Evolutionary conservation across 371 early-diverging fungal genomes (phyloP), one percentile per base, ranked within the genome.

Genomic region (Rhizopus delemar): DNA sequence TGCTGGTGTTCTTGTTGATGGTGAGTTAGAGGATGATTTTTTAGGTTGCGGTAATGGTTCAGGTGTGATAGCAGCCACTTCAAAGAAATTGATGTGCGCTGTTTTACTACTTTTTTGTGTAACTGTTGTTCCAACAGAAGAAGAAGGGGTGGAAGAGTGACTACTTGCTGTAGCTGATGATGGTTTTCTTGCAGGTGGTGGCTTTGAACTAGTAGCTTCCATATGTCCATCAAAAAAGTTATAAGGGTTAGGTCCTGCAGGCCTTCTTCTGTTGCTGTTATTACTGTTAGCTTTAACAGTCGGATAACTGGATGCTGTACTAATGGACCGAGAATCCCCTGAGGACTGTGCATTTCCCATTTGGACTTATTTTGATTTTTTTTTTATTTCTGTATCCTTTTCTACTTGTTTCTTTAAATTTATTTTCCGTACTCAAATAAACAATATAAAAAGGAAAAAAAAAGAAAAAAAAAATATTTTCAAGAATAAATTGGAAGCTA

Each of bases 321-420:
- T 15, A 43, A n/a, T 43, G n/a, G 43, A 22, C 7, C 29, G 11
- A 45, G 31, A 6, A 16, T 48, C 48, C 48, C 9, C 28, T 48
- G 49, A 53, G 46, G 63, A 63, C 33, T 63, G 63, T 57, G 53
- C 46, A 35, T 63, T 57, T 48, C 63, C 63, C 63, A 63, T 63
- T 16, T 8, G 52, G 28, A 16, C 45, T 51, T 51, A 22, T 22
- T 22, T 22, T 22, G 22, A 22, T 22, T 22, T 22, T 36, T 36
- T 36, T 13, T 15, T 43, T 43, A 15, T 8, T 43, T 43, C n/a
- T 15, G 1, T 13, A 8, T 11, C 15, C 13, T 43, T 43, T 43
- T 43, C 8, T 43, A 13, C 7, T 43, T 5, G 8, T 43, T 11
- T 43, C n/a, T 43, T 8, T 11, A 43, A 13, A 43, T 4, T 43